Percentiles rank a stretch among this genome's conserved stretches.
Evolutionary conservation across 2,329 filamentous ascomycete species (phyloP).

Genomic region (Hypoxylon sp.): DNA sequence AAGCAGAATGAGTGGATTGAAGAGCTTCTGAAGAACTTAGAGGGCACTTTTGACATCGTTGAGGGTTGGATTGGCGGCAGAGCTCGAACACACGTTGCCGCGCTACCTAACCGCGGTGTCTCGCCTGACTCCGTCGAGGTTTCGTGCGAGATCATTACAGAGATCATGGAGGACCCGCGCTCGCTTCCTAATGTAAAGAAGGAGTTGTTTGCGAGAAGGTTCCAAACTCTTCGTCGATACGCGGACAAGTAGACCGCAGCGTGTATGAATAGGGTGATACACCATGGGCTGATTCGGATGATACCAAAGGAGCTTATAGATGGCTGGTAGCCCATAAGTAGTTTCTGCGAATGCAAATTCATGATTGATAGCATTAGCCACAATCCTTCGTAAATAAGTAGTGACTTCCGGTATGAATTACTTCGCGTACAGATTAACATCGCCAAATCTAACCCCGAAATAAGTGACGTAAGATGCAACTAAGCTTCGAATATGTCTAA

Average conservation of each 20-base stretch:
- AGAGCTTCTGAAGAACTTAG: constrained; percentile 3
- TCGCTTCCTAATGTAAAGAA: constrained; percentile 17
- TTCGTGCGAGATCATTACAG: constrained; percentile 36
- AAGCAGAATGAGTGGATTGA: constrained; percentile 37
- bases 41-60: not conserved
- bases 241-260: not conserved
- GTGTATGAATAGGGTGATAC: not conserved
- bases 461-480: not conserved
- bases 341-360: not conserved
- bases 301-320: not conserved
- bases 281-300: not conserved
- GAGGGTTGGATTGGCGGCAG: constrained; percentile 33
- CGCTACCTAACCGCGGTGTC: constrained; percentile 8
- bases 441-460: not conserved
- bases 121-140: constrained; percentile 37
- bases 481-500: not conserved
- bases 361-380: not conserved
- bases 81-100: constrained; percentile 6
- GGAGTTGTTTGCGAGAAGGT: constrained; percentile 7
- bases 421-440: not conserved
- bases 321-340: not conserved
- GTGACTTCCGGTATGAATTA: not conserved
- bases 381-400: not conserved
- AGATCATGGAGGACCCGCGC: constrained; percentile 29
- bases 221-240: constrained; percentile 2